Evolutionary conservation across 495 filamentous ascomycete species (phyloP).

Genomic region (Penicillium bovifimosum): DNA sequence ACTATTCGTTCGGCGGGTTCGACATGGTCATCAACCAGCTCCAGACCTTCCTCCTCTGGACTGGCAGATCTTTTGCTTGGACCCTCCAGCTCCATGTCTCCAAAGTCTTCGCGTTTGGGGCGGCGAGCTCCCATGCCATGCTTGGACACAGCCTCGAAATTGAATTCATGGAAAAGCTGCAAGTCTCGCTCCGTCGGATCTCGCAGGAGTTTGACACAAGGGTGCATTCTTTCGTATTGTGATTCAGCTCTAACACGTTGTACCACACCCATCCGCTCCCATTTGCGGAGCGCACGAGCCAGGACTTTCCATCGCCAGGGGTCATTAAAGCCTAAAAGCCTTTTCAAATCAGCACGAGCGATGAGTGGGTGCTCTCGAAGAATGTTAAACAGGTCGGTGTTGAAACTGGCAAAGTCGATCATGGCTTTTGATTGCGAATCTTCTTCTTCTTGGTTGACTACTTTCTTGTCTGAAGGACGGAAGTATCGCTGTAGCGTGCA

Average conservation of each 20-base stretch:
- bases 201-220: conserved; percentile 67
- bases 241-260: conserved; percentile 61
- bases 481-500: conserved; percentile 60
- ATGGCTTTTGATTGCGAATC: conserved; percentile 11
- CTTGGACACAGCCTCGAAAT: conserved; percentile 21
- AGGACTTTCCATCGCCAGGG: conserved; percentile 62
- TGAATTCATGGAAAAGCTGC: conserved; percentile 47
- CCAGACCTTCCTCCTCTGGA: conserved; percentile 17
- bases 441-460: conserved; percentile 4
- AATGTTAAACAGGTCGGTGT: conserved; percentile 41
- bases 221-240: conserved; percentile 39
- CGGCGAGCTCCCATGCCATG: conserved; percentile 25
- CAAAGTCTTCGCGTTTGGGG: conserved; percentile 28
- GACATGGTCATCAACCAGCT: conserved; percentile 23
- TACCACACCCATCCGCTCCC: conserved; percentile 63
- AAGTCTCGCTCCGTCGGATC: conserved; percentile 65
- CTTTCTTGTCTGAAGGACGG: background rate
- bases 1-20: conserved; percentile 32
- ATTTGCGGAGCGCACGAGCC: conserved; percentile 60
- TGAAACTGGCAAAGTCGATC: conserved; percentile 43
- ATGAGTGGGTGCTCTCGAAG: conserved; percentile 44
- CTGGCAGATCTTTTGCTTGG: conserved; percentile 11
- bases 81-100: conserved; percentile 33
- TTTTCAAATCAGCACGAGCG: conserved; percentile 56
- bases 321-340: conserved; percentile 53